Base-by-base conservation (phyloP, 352 stramenopile species). In the Ophiocytium majus region DNA sequence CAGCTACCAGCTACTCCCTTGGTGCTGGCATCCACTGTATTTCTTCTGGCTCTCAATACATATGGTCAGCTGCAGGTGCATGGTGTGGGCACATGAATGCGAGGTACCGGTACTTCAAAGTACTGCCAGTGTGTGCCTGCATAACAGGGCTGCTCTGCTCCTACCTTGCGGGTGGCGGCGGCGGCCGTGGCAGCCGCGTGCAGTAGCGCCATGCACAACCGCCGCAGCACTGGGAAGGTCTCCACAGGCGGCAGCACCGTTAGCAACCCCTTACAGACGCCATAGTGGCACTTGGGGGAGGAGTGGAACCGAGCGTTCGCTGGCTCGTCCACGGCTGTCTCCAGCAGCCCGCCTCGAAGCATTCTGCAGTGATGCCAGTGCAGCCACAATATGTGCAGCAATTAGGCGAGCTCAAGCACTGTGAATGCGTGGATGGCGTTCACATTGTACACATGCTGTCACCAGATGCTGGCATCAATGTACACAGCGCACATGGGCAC, bases 121-220 rank as follows among this genome's bases (percentile, higher is more conserved):
- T 33, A 76, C 64, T 76, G 5, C 64, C 5, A 76, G 57, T 17
- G 57, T 66, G 17, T 23, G 57, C 57, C n/a, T 23, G 17, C 64
- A 76, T 10, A 76, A 10, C 64, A 36, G 64, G 5, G 28, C 64
- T 76, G 5, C 5, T 10, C 33, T 33, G n/a, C 17, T 10, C 75
- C 10, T 28, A 19, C 75, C 35, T 49, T 50, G 35, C 75, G 10
- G 49, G 28, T 14, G 43, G 43, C 43, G 14, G 14, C 43, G 43
- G 43, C 43, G 43, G 43, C 43, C 5, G 43, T 14, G 43, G 43
- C 43, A 9, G 80, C 80, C 28, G 66, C 66, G 50, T 84, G 63
- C 17, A 84, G 63, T 5, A 84, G 36, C 31, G 80, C 33, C 19
- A 84, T 5, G 78, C n/a, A 84, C 33, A 84, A 35, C 50, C 79